Evolutionary conservation across 2,329 filamentous ascomycete genomes (phyloP).

Genomic region (Zymoseptoria brevis): DNA sequence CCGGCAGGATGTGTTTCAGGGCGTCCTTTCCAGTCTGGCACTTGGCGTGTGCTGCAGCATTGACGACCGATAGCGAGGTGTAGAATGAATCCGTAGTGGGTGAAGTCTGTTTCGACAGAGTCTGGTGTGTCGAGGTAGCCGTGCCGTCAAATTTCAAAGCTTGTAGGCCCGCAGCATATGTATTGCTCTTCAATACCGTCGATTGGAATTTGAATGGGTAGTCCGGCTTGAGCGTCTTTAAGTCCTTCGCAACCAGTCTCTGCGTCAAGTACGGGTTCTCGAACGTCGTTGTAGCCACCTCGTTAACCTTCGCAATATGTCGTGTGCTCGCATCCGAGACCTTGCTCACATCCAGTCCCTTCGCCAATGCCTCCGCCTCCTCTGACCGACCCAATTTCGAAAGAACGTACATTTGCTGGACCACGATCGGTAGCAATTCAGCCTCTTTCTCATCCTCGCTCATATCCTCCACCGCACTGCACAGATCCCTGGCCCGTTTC

Average conservation of each 20-base stretch:
- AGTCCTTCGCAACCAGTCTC: conserved; percentile 50
- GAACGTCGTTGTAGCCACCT: conserved; percentile 35
- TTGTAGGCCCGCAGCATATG: conserved; percentile 56
- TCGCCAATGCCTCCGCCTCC: conserved; percentile 57
- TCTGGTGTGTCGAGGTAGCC: conserved; percentile 46
- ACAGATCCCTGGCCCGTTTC: conserved; percentile 63
- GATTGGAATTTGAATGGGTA: conserved; percentile 66
- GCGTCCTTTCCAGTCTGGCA: conserved; percentile 57
- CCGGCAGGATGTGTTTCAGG: conserved; percentile 59
- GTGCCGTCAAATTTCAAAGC: conserved; percentile 61
- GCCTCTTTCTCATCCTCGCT: conserved; percentile 64
- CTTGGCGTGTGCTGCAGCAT: conserved; percentile 66
- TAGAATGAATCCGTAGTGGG: conserved; percentile 33
- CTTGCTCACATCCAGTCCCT: conserved; percentile 54
- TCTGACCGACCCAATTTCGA: conserved; percentile 56
- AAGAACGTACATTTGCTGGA: conserved; percentile 69
- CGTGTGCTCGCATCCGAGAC: conserved; percentile 60
- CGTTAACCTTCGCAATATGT: conserved; percentile 61
- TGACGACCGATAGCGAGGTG: conserved; percentile 54
- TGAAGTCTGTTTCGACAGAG: conserved; percentile 40
- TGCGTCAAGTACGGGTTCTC: conserved; percentile 63
- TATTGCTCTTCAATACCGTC: conserved; percentile 54
- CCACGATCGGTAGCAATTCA: conserved; percentile 66
- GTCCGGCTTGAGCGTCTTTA: conserved; percentile 49
- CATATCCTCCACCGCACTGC: conserved; percentile 65